Evolutionary conservation across 768 basidiomycete species (phyloP).

Genomic region (Trametes sanguinea): DNA sequence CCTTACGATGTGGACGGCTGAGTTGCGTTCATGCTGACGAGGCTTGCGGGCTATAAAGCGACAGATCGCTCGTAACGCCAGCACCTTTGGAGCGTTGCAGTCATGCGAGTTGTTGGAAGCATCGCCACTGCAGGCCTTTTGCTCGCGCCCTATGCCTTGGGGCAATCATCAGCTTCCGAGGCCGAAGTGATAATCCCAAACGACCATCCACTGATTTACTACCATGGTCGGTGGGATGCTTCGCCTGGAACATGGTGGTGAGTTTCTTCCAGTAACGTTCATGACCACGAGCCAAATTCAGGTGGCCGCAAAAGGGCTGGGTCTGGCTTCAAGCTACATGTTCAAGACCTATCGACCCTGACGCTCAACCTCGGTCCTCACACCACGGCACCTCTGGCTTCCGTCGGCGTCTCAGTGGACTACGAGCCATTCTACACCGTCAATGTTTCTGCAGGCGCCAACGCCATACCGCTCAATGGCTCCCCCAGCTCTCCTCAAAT

Average conservation of each 20-base stretch:
- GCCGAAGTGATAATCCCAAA: conserved; percentile 32
- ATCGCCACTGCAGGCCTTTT: background rate
- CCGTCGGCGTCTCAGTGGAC: conserved; percentile 51
- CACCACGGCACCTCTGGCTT: conserved; percentile 48
- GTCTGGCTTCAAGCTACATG: conserved; percentile 54
- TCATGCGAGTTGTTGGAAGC: background rate
- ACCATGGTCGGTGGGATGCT: conserved; percentile 54
- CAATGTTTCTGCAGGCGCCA: conserved; percentile 50
- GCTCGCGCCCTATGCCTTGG: background rate
- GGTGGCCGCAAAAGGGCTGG: conserved; percentile 43
- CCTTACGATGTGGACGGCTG: background rate
- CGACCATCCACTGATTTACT: conserved; percentile 46
- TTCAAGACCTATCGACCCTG: conserved; percentile 44
- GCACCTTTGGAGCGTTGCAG: background rate
- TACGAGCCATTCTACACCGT: conserved; percentile 48
- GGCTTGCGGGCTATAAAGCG: background rate
- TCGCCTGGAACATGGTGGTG: conserved; percentile 61
- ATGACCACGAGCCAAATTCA: background rate
- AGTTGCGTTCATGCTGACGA: too few relatives aligned
- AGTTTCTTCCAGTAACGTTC: conserved; percentile 12
- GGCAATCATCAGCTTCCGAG: background rate
- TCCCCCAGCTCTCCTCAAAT: background rate
- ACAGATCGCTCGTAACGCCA: background rate
- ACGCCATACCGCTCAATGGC: conserved; percentile 41
- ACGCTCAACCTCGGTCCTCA: conserved; percentile 49